Evolutionary conservation across 306 rosid species (phyloP).

Genomic region (Hippophae rhamnoides): DNA sequence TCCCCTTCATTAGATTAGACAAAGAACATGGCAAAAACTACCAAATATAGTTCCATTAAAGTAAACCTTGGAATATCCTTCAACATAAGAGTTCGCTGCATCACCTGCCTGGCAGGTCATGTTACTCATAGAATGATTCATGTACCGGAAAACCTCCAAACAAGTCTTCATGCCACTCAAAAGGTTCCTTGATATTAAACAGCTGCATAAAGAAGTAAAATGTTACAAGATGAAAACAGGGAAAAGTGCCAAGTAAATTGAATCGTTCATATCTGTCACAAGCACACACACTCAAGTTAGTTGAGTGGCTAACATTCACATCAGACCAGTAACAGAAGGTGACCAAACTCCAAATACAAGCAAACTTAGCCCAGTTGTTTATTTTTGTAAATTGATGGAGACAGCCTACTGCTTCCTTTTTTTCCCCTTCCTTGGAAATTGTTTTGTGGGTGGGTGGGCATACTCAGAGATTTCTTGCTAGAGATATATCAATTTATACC

Average conservation of each 20-base stretch:
- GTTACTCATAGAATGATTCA: slow-evolving; percentile 75
- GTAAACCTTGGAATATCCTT: slow-evolving; percentile 83
- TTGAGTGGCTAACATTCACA: background rate
- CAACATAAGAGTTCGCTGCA: slow-evolving; percentile 66
- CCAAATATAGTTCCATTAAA: slow-evolving; percentile 21
- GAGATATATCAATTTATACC: too few species aligned
- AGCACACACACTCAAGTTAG: background rate
- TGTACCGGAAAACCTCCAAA: slow-evolving; percentile 86
- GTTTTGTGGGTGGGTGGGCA: too few species aligned
- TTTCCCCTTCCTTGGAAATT: too few species aligned
- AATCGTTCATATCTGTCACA: background rate
- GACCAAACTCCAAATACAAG: too few species aligned
- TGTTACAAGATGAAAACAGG: slow-evolving; percentile 15
- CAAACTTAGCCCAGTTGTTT: too few species aligned
- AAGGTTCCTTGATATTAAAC: slow-evolving; percentile 89
- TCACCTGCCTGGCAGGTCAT: slow-evolving; percentile 68
- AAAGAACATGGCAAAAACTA: slow-evolving; percentile 13
- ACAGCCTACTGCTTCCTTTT: too few species aligned
- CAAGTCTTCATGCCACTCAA: slow-evolving; percentile 83
- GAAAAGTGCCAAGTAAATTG: background rate
- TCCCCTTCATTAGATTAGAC: slow-evolving; percentile 13
- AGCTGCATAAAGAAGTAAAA: slow-evolving; percentile 44
- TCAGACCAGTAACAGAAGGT: too few species aligned
- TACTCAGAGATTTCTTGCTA: too few species aligned
- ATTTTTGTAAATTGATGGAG: too few species aligned